Evolutionary conservation across 768 basidiomycete genomes (phyloP).

Genomic region (Cystofilobasidium bisporidii): DNA sequence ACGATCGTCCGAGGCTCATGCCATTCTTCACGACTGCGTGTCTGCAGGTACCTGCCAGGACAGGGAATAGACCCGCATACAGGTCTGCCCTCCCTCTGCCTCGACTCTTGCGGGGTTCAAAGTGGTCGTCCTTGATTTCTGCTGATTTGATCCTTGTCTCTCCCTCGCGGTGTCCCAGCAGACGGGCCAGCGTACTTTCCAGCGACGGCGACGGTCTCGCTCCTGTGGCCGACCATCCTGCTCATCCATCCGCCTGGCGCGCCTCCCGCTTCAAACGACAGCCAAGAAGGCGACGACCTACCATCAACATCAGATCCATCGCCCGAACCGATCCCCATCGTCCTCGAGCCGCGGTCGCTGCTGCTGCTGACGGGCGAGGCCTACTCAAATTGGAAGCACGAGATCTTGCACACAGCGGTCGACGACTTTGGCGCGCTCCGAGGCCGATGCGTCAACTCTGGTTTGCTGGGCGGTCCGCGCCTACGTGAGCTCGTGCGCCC

Average conservation of each 20-base stretch:
- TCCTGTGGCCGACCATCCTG: slow-evolving; percentile 73
- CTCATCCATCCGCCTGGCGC: slow-evolving; percentile 54
- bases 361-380: slow-evolving; percentile 62
- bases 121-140: no score
- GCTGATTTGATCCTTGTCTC: no score
- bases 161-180: slow-evolving; percentile 54
- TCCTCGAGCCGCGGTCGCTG: slow-evolving; percentile 77
- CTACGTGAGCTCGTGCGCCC: slow-evolving; percentile 42
- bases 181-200: slow-evolving; percentile 84
- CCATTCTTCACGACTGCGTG: background rate
- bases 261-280: no score
- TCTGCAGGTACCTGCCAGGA: slow-evolving; percentile 58
- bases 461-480: slow-evolving; percentile 45
- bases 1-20: background rate
- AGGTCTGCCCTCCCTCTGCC: no score
- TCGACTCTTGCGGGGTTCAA: no score
- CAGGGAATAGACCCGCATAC: slow-evolving; percentile 67
- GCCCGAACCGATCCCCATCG: slow-evolving; percentile 48
- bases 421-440: slow-evolving; percentile 42
- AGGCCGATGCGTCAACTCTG: slow-evolving; percentile 52
- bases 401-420: slow-evolving; percentile 54
- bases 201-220: slow-evolving; percentile 78
- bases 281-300: no score
- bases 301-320: background rate
- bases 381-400: slow-evolving; percentile 68